phyloP scores from a whole-genome alignment of 2,329 filamentous ascomycete genomes.

The Emergomyces orientalis region DNA sequence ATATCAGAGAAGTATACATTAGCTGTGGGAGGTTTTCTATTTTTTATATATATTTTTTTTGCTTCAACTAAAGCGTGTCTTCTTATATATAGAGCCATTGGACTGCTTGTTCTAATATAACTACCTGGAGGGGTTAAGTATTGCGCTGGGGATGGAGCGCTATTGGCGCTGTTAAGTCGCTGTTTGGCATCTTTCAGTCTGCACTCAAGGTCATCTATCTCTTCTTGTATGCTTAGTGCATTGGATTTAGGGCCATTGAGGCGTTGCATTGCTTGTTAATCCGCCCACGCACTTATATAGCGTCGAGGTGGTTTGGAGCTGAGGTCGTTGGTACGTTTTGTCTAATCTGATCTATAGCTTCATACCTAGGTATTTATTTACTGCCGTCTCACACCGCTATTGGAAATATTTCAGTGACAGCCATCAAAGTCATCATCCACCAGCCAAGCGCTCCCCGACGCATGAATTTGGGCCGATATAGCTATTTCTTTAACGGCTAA shows the following conservation, averaged over 20 bases:
- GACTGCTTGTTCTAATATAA: not conserved
- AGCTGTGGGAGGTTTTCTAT: not conserved
- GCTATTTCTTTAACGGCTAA: not conserved
- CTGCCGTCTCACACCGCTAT: conserved; percentile 4
- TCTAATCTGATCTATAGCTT: not conserved
- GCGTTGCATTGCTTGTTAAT: not conserved
- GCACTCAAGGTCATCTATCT: conserved; percentile 41
- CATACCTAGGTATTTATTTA: not conserved
- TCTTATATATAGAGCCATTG: not conserved
- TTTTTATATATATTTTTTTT: not conserved
- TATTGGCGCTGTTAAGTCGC: conserved; percentile 25
- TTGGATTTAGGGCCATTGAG: conserved; percentile 19
- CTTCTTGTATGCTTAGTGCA: conserved; percentile 24
- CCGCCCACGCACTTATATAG: not conserved
- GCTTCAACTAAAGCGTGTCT: not conserved
- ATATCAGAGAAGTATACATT: not conserved
- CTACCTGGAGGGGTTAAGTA: not conserved
- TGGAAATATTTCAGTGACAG: not conserved
- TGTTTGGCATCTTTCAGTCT: conserved; percentile 39
- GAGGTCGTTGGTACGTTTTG: not conserved
- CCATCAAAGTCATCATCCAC: too few species aligned
- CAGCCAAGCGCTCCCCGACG: too few species aligned
- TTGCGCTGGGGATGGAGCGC: conserved; percentile 13
- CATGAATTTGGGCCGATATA: not conserved
- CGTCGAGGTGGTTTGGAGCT: not conserved